Evolutionary conservation across 805 yeast species (phyloP), one percentile per base, ranked within the genome.

Genomic region (Saccharomycopsis guyanensis): DNA sequence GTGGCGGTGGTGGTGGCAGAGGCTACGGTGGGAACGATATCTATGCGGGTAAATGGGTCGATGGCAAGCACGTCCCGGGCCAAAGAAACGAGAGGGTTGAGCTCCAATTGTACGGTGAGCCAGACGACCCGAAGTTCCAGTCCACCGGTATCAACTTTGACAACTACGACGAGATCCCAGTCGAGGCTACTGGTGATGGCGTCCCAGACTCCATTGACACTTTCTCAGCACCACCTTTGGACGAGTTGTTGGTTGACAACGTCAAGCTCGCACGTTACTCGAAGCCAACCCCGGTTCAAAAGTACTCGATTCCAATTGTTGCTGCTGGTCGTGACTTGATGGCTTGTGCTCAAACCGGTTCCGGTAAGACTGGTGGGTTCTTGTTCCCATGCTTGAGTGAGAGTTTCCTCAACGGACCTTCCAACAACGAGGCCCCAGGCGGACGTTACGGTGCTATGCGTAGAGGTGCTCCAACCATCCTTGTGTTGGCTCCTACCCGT

Each of bases 311-410:
- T 54, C 96, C 96, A 56, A 86, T 87, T 55, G 91, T 87, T 55
- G 86, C 91, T 50, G 79, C 72, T 51, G 87, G 89, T 59, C 79
- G 96, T 69, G 96, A 86, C 69, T 76, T 86, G 69, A 87, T 86
- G 96, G 96, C 96, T 32, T 87, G 96, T 78, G 96, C 96, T 50
- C 96, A 87, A 73, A 86, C 96, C 57, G 96, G 96, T 82, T 89
- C 97, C 50, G 99, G 99, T 78, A 93, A 93, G 73, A 93, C 99
- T 63, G 98, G 97, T 76, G 99, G 98, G 56, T 93, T 93, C 77
- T 73, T 93, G 64, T 93, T 93, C 85, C 98, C 99, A 54, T 95
- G 93, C 46, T 75, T 93, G 58, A 84, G 95, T 41, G 88, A 88
- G 71, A 85, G 94, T 52, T 93, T 82, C 71, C 71, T 77, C 65